Percentiles rank a stretch among this genome's conserved stretches.
Evolutionary conservation across 768 basidiomycete species (phyloP).

Genomic region (Rubroboletus pulcherrimus): DNA sequence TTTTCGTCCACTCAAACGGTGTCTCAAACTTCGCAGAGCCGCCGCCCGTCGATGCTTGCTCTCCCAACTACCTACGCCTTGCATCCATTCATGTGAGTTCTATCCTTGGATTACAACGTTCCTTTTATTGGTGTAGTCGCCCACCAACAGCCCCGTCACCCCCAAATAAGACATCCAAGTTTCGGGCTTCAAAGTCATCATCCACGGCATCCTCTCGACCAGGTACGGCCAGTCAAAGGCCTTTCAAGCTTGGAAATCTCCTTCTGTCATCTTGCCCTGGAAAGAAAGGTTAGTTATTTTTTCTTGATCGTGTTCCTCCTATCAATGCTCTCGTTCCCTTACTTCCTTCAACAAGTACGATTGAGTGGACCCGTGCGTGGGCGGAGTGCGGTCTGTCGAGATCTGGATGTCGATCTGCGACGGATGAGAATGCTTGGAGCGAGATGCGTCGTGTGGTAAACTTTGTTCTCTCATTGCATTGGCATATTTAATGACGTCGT

Average conservation of each 20-base stretch:
- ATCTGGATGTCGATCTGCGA: conserved; percentile 69
- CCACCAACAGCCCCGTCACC: conserved; percentile 16
- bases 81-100: conserved; percentile 19
- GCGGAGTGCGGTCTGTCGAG: conserved; percentile 76
- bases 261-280: conserved; percentile 90
- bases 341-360: conserved; percentile 45
- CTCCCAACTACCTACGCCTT: conserved; percentile 12
- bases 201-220: conserved; percentile 3
- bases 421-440: conserved; percentile 74
- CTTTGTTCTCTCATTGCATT: not conserved
- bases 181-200: conserved; percentile 8
- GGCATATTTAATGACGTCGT: not conserved
- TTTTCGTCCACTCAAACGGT: not conserved
- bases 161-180: conserved; percentile 13
- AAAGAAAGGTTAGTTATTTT: conserved; percentile 65
- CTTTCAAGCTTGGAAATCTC: conserved; percentile 70
- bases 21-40: conserved; percentile 1
- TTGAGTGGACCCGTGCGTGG: conserved; percentile 74
- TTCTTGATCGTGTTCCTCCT: not conserved
- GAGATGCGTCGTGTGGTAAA: conserved; percentile 77
- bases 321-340: not conserved
- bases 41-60: conserved; percentile 10
- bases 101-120: not conserved
- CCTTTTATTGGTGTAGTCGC: conserved; percentile 12
- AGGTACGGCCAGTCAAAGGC: conserved; percentile 11